Base-by-base conservation (phyloP, 768 basidiomycete genomes). In the Podaxis carcinomalis region DNA sequence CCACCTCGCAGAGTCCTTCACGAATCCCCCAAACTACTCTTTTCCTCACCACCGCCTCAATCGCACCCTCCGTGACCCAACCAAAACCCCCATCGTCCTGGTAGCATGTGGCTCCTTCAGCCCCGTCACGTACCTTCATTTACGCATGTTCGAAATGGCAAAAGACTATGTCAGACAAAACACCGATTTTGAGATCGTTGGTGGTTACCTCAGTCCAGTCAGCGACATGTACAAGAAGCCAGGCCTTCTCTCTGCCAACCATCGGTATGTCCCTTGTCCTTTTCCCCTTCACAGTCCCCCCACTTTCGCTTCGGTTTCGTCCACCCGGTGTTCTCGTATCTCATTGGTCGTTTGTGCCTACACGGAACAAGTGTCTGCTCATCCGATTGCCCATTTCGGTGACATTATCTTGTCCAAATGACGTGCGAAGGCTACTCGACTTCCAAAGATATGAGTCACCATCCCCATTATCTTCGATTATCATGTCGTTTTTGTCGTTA, bases 121-220 rank as follows among this genome's bases (percentile, higher is more conserved):
- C 68, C 96, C 96, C 10, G 90, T 97, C 64, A 97, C 95, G n/a
- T 96, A 95, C 70, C 89, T 96, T 55, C 95, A 97, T 70, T 85
- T 98, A 63, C 92, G 97, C 66, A 98, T 99, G 95, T 99, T 98
- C 75, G 97, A 98, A 73, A 98, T 99, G 97, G 97, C 96, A 59
- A 91, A 90, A 76, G 97, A 98, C 79, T 95, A 94, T 69, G 86
- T 92, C 56, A 86, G 93, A 55, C 91, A 94, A 68, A 93, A 95
- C 73, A 94, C 93, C 51, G 79, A 91, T 65, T 97, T 92, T 68
- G 93, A 97, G 75, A 92, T 99, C 67, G 81, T 98, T 68, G 97
- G 91, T 27, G 95, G 94, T 2, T 98, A 98, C 76, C 86, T 98
- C 68, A 96, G 94, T 66, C 96, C 97, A 35, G 97, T 99, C 71